A percentile compares a stretch with the other conserved stretches of the same genome.
phyloP scores from a whole-genome alignment of 805 yeast genomes.

The Suhomyces canberraensis region DNA sequence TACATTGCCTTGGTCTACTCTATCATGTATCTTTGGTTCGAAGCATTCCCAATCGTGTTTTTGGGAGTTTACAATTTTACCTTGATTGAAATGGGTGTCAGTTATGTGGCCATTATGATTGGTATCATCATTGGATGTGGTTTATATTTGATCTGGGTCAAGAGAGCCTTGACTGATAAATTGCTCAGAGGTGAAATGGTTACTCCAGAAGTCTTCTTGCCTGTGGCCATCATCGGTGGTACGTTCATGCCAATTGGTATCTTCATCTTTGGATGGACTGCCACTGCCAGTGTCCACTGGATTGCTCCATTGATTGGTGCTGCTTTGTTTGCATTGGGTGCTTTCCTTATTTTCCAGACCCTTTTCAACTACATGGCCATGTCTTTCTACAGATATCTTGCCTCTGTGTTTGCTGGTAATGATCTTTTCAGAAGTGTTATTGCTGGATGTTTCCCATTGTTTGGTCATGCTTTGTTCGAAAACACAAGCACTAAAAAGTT shows the following conservation, averaged over 20 bases:
- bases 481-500: constrained; percentile 45
- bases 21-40: constrained; percentile 53
- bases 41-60: constrained; percentile 59
- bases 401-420: constrained; percentile 60
- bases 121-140: constrained; percentile 34
- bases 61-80: constrained; percentile 44
- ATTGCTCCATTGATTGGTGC: constrained; percentile 21
- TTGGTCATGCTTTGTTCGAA: constrained; percentile 57
- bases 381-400: constrained; percentile 48
- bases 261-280: constrained; percentile 21
- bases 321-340: constrained; percentile 19
- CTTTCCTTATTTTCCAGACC: constrained; percentile 45
- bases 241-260: constrained; percentile 19
- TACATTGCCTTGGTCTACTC: constrained; percentile 54
- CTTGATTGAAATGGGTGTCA: constrained; percentile 43
- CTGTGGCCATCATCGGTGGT: constrained; percentile 21
- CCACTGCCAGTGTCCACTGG: constrained; percentile 16
- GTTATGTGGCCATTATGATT: constrained; percentile 45
- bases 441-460: constrained; percentile 63
- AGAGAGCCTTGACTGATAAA: constrained; percentile 11
- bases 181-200: constrained; percentile 10
- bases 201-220: constrained; percentile 17
- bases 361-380: constrained; percentile 48
- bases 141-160: constrained; percentile 9
- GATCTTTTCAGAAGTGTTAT: constrained; percentile 47